Evolutionary conservation across 352 stramenopile genomes (phyloP).

Genomic region (Elongisporangium prolatum): DNA sequence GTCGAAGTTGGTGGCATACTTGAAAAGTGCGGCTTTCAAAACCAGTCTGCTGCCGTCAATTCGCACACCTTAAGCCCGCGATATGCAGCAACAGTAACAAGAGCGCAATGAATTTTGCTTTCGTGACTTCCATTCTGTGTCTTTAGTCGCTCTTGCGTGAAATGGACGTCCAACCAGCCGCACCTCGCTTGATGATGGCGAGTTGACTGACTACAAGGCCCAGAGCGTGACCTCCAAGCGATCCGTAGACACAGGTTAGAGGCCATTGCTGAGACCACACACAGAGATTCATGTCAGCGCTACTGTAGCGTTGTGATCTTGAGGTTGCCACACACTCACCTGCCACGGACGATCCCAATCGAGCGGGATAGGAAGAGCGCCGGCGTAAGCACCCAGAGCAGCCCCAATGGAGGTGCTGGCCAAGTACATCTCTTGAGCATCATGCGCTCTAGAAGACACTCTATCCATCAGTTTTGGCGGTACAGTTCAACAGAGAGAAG

Average conservation of each 20-base stretch:
- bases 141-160: neutral
- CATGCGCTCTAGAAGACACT: slow-evolving; percentile 23
- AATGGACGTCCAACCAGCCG: neutral
- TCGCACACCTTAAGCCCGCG: neutral
- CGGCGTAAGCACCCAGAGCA: slow-evolving; percentile 62
- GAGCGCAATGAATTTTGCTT: neutral
- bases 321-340: too few relatives aligned
- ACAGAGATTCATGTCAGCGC: neutral
- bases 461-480: too few relatives aligned
- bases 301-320: too few relatives aligned
- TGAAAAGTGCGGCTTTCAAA: slow-evolving; percentile 72
- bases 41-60: slow-evolving; percentile 20
- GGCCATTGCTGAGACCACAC: slow-evolving; percentile 67
- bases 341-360: slow-evolving; percentile 89
- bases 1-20: slow-evolving; percentile 59
- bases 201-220: slow-evolving; percentile 10
- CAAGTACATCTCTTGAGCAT: slow-evolving; percentile 38
- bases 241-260: slow-evolving; percentile 76
- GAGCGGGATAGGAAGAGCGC: slow-evolving; percentile 73
- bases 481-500: neutral
- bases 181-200: neutral
- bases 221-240: slow-evolving; percentile 35
- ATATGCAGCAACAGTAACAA: neutral
- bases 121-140: neutral
- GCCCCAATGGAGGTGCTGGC: slow-evolving; percentile 51